Evolutionary conservation across 2,329 filamentous ascomycete species (phyloP), one percentile per base, ranked within the genome.

Genomic region (Teratosphaeria viscida): DNA sequence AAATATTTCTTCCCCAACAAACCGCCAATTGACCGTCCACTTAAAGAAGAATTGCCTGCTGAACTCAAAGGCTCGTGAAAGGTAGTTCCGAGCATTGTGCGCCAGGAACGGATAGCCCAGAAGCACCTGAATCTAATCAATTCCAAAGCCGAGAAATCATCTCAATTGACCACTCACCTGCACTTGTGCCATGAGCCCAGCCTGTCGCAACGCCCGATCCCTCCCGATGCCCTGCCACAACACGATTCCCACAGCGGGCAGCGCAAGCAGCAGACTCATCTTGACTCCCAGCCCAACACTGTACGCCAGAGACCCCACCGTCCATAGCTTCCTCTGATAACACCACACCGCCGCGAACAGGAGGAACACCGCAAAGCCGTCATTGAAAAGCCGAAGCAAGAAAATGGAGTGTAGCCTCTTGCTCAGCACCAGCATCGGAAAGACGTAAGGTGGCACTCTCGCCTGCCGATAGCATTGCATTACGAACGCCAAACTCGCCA

Each of bases 1-100:
- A 68, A 99, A 99, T 0, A 77, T 74, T 6, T 88, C 83, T 74
- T 96, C 91, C 16, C 88, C 86, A n/a, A 96, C 76, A 72, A 97
- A 97, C 58, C 92, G 85, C 94, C 94, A 99, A 74, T 99, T 99
- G 66, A 99, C 94, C 0, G 94, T 99, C 94, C 94, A 99, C 75
- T 92, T 91, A 79, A 92, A 97, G 68, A 96, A 81, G 76, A 99
- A 99, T 67, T 90, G 85, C 58, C 94, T 82, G 54, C 89, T 91
- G 60, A 99, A 81, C 76, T 99, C 91, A 71, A 99, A 99, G 0
- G 94, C 91, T 63, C 88, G 82, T 54, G 83, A 82, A 19, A 95
- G 71, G 72, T 99, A 99, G 32, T 86, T 89, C 61, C 75, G 74
- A 23, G 85, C 75, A 66, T 90, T 87, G 49, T 77, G 77, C 56